Base-by-base conservation (phyloP, 2,329 filamentous ascomycete species). In the Tolypocladium guangdongense region DNA sequence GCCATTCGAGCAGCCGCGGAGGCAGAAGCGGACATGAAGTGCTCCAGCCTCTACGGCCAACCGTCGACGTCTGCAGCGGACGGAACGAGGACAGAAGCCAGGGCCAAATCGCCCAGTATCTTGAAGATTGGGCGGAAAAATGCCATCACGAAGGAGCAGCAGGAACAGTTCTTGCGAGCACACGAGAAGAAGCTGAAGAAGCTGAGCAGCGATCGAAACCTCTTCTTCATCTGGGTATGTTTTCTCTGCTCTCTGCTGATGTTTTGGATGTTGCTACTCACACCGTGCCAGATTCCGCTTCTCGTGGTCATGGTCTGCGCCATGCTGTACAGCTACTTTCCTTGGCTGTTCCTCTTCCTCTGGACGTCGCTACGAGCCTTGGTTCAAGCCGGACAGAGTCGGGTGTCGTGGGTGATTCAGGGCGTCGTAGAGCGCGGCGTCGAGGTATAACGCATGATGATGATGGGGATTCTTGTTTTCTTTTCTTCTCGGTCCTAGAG, bases 201-300 rank as follows among this genome's bases (percentile, higher is more conserved):
- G 55, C 70, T 84, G 55, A 77, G 80, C 58, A 80, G 78, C 55
- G 83, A 87, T 62, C 77, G 78, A 60, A 84, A 85, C 63, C 71
- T 87, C 47, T 86, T 84, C 71, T 83, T 85, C 59, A 76, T 87
- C 61, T 87, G 83, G 83, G 82, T 85, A 77, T 63, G 74, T 68
- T 30, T 16, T 14, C 11, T 3, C 5, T 7, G 7, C n/a, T 38
- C 32, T 27, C n/a, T 52, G 36, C 22, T n/a, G 11, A 12, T 20
- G 8, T 6, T 20, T 20, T 16, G 14, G 7, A 24, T n/a, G 16
- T 32, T n/a, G 20, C 35, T 33, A 50, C 63, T 64, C 60, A 68
- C 52, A 22, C 30, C n/a, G n/a, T 20, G 38, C 7, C 54, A 78
- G 75, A 78, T 78, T 58, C 76, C 76, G 35, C 69, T 78, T 38